Evolutionary conservation across 192 early-diverging fungal genomes (phyloP).

Genomic region (Lunasporangiospora selenospora): DNA sequence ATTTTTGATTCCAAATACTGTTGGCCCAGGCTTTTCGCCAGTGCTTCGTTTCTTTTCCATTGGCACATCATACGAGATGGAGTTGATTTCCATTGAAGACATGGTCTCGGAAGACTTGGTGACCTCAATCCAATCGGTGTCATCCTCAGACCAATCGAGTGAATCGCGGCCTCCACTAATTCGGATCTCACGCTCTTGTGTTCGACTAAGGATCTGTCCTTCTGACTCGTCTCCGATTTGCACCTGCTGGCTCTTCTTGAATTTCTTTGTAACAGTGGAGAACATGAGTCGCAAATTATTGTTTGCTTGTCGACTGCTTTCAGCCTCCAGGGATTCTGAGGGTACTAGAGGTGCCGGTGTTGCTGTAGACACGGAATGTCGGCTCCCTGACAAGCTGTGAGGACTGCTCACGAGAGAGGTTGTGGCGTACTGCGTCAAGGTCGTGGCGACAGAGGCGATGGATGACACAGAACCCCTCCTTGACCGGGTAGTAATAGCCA

Average conservation of each 20-base stretch:
- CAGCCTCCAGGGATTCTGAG: constrained; percentile 12
- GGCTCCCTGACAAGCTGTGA: constrained; percentile 22
- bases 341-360: neutral
- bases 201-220: constrained; percentile 16
- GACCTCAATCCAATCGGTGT: constrained; percentile 44
- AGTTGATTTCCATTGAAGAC: constrained; percentile 36
- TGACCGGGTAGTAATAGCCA: constrained; percentile 34
- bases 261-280: constrained; percentile 57
- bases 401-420: constrained; percentile 31
- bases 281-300: constrained; percentile 53
- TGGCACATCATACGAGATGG: constrained; percentile 34
- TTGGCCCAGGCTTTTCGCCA: neutral
- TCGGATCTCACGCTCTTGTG: constrained; percentile 39
- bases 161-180: constrained; percentile 17
- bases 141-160: constrained; percentile 41
- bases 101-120: constrained; percentile 22
- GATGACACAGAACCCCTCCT: constrained; percentile 43
- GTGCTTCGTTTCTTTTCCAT: constrained; percentile 29
- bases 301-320: constrained; percentile 37
- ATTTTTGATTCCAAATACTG: constrained; percentile 25
- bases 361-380: constrained; percentile 4
- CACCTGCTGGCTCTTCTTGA: constrained; percentile 46
- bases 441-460: constrained; percentile 39
- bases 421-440: constrained; percentile 34
- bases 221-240: constrained; percentile 20